Conservation (phyloP, 2,329 filamentous ascomycete species). For the Penicillium sp. region DNA sequence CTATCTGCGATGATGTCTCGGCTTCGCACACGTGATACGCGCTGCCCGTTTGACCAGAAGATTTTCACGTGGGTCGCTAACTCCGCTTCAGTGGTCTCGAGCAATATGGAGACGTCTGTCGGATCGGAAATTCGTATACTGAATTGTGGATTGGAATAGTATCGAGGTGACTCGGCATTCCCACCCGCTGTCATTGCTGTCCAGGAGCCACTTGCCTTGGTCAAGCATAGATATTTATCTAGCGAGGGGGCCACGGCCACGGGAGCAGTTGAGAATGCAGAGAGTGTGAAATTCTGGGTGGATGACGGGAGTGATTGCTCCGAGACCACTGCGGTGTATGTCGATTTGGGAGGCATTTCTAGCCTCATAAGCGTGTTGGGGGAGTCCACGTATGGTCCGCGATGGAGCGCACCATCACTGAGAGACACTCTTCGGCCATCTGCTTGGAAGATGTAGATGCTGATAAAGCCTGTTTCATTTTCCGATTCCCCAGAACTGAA, state of each 20-base stretch:
- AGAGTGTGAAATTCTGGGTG: conserved; percentile 81
- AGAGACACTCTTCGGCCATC: conserved; percentile 70
- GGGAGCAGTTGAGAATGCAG: conserved; percentile 68
- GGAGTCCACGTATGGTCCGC: conserved; percentile 87
- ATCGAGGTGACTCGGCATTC: conserved; percentile 71
- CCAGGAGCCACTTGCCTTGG: conserved; percentile 67
- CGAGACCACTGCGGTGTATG: conserved; percentile 67
- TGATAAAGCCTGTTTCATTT: conserved; percentile 73
- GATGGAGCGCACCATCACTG: conserved; percentile 67
- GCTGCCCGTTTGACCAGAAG: conserved; percentile 70
- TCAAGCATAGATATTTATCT: conserved; percentile 58
- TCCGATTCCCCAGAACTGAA: conserved; percentile 43
- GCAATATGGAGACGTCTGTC: conserved; percentile 67
- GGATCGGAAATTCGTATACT: conserved; percentile 56
- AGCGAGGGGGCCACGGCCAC: conserved; percentile 62
- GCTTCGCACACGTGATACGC: conserved; percentile 64
- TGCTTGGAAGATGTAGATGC: conserved; percentile 74
- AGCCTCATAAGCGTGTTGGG: conserved; percentile 84
- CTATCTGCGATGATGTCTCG: conserved; percentile 79
- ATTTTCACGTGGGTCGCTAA: conserved; percentile 81
- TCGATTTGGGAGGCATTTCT: conserved; percentile 52
- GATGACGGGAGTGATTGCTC: conserved; percentile 73
- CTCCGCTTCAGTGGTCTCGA: conserved; percentile 65
- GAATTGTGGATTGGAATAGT: conserved; percentile 86
- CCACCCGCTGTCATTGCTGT: conserved; percentile 77